phyloP scores from a whole-genome alignment of 2,329 filamentous ascomycete genomes.

The Sclerotinia spermophila region DNA sequence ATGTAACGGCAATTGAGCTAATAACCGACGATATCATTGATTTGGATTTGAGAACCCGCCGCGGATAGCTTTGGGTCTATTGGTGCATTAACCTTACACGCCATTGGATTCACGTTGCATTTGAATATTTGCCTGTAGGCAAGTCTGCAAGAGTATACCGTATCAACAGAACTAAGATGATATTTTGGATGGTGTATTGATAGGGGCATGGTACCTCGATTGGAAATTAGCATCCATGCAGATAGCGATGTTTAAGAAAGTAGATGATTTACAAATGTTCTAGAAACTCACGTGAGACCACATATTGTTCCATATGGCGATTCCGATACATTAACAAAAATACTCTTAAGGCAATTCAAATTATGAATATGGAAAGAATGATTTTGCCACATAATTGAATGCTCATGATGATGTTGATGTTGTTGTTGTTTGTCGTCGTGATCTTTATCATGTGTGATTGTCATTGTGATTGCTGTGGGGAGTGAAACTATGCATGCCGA shows the following conservation, averaged over 20 bases:
- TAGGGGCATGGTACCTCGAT: not conserved
- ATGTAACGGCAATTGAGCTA: not conserved
- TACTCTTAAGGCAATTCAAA: too few relatives aligned
- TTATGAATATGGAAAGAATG: not conserved
- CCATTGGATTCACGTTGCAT: not conserved
- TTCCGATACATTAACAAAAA: not conserved
- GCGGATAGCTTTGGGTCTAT: not conserved
- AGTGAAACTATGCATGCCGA: not conserved
- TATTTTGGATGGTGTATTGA: not conserved
- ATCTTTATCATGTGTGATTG: too few relatives aligned
- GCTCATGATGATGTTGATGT: not conserved
- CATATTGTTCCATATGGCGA: not conserved
- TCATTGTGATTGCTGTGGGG: not conserved
- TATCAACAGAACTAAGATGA: not conserved
- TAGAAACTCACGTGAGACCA: not conserved
- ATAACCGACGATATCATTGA: not conserved
- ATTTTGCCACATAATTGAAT: not conserved
- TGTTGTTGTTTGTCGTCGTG: not conserved
- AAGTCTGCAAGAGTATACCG: not conserved
- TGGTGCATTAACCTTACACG: not conserved
- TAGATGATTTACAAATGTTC: not conserved
- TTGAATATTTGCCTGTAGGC: rapidly evolving
- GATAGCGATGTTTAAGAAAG: not conserved
- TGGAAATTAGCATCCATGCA: not conserved
- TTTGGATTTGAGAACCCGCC: not conserved